phyloP scores from a whole-genome alignment of 2,329 filamentous ascomycete species.

The Cladophialophora bantiana region DNA sequence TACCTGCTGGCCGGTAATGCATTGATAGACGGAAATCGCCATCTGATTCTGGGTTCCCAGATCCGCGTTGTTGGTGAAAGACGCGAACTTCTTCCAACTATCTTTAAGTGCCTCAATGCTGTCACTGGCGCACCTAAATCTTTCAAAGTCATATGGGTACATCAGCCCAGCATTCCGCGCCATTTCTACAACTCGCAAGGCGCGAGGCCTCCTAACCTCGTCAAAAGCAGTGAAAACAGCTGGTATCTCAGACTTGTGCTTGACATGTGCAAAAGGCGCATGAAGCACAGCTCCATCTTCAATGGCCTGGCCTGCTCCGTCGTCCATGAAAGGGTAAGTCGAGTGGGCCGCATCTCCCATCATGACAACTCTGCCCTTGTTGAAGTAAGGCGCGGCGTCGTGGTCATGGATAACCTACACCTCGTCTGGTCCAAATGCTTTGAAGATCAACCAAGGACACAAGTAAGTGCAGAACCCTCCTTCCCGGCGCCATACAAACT shows the following conservation, averaged over 20 bases:
- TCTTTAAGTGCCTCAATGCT: slow-evolving; percentile 7
- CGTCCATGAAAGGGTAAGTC: slow-evolving; percentile 11
- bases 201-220: not conserved
- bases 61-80: slow-evolving; percentile 15
- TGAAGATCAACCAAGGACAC: not conserved
- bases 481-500: not conserved
- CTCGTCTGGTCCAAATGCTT: not conserved
- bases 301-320: slow-evolving; percentile 17
- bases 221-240: slow-evolving; percentile 10
- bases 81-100: slow-evolving; percentile 15
- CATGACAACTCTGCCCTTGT: slow-evolving; percentile 14
- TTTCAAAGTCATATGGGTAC: slow-evolving; percentile 11
- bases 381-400: slow-evolving; percentile 4
- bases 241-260: slow-evolving; percentile 3
- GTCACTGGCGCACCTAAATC: not conserved
- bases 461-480: not conserved
- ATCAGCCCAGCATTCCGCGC: slow-evolving; percentile 7
- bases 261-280: slow-evolving; percentile 11
- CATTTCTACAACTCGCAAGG: slow-evolving; percentile 4
- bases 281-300: slow-evolving; percentile 14
- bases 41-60: slow-evolving; percentile 8
- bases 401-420: slow-evolving; percentile 7
- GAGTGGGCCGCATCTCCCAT: slow-evolving; percentile 16
- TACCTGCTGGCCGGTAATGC: not conserved
- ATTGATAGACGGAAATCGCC: slow-evolving; percentile 3